Percentiles rank a stretch among this genome's conserved stretches.
These are phyloP conservation scores for Parachaetomium inaequale DNA, from an alignment of 495 filamentous ascomycete genomes.

Conservation along the genomic window DNA sequence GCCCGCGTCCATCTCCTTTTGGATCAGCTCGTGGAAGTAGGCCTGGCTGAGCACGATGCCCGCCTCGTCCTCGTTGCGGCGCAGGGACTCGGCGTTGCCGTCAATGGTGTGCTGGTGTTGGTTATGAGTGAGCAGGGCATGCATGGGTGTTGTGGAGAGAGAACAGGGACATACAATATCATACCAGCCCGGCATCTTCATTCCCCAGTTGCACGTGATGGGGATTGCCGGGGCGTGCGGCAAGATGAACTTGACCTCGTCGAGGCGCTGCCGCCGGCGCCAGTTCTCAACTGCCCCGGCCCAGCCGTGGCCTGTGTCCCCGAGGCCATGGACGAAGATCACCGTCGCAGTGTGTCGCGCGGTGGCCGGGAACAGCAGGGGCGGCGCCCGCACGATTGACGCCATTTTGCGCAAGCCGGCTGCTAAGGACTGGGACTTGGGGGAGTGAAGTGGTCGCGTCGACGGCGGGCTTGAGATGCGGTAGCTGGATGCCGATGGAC, in stretches of 20 bases:
- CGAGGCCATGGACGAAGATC: slow-evolving; percentile 89
- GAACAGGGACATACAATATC: slow-evolving; percentile 65
- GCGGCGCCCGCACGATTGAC: slow-evolving; percentile 29
- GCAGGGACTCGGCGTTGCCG: slow-evolving; percentile 46
- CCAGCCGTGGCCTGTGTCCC: slow-evolving; percentile 68
- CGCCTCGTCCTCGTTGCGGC: slow-evolving; percentile 63
- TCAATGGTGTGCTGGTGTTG: slow-evolving; percentile 27
- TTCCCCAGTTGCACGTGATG: slow-evolving; percentile 78
- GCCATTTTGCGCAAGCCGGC: slow-evolving; percentile 28
- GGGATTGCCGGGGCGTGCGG: slow-evolving; percentile 90
- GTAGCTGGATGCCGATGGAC: neutral
- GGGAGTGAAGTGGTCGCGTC: neutral
- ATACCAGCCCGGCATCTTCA: slow-evolving; percentile 90
- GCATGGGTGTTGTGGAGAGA: neutral
- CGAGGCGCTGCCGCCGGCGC: slow-evolving; percentile 75
- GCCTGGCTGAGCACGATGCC: slow-evolving; percentile 71
- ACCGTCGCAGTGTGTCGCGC: slow-evolving; percentile 90
- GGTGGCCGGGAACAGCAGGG: slow-evolving; percentile 77
- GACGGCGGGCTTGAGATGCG: neutral
- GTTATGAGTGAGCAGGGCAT: neutral
- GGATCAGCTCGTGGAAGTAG: slow-evolving; percentile 77
- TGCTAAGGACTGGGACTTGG: neutral
- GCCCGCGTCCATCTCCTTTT: slow-evolving; percentile 75
- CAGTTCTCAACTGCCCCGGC: slow-evolving; percentile 81
- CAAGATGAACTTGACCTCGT: slow-evolving; percentile 88